Evolutionary conservation across 257 asterid species (phyloP).

Genomic region (Nicotiana benthamiana): DNA sequence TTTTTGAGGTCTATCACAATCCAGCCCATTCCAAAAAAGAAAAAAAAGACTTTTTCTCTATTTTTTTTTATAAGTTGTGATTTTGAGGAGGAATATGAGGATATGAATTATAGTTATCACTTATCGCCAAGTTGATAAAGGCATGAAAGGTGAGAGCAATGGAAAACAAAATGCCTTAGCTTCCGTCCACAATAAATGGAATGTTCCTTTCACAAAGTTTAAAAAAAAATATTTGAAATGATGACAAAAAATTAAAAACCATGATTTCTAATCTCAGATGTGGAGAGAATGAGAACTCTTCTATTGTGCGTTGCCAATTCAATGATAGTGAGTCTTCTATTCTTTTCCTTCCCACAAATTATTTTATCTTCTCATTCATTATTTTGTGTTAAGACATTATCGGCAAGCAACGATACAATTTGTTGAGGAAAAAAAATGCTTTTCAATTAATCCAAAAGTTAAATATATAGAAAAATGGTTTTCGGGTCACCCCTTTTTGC

Average conservation of each 20-base stretch:
- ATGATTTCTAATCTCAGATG: background rate
- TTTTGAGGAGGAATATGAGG: background rate
- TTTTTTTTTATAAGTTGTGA: background rate
- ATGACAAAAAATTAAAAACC: background rate
- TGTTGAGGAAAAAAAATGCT: background rate
- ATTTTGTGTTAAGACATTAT: background rate
- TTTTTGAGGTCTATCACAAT: too few relatives aligned
- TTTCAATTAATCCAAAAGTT: too few relatives aligned
- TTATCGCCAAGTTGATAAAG: background rate
- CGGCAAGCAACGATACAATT: background rate
- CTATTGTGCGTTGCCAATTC: background rate
- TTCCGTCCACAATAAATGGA: background rate
- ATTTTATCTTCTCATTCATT: background rate
- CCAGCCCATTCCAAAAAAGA: background rate
- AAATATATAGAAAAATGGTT: too few relatives aligned
- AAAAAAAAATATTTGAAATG: background rate
- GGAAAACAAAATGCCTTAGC: background rate
- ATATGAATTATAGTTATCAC: background rate
- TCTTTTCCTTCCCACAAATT: background rate
- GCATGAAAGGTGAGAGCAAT: background rate
- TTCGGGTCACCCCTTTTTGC: too few relatives aligned
- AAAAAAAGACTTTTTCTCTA: too few relatives aligned
- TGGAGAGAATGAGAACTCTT: background rate
- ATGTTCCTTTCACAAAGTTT: background rate
- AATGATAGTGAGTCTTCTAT: background rate